phyloP scores from a whole-genome alignment of 2,329 filamentous ascomycete species.

The Aspergillus japonicus region DNA sequence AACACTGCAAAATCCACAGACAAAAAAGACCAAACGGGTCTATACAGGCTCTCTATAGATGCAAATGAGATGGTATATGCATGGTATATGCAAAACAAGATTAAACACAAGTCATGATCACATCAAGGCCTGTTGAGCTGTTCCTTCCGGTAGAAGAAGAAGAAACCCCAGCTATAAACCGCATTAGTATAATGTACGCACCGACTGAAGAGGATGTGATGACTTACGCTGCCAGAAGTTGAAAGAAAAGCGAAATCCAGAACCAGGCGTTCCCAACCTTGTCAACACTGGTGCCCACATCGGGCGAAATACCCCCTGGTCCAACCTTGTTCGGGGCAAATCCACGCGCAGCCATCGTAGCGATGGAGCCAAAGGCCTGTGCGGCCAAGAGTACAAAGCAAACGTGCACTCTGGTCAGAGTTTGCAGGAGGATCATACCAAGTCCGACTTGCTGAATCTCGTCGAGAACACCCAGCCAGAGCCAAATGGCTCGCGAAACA shows the following conservation, averaged over 20 bases:
- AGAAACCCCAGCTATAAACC: conserved; percentile 30
- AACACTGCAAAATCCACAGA: neutral
- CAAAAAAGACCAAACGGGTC: neutral
- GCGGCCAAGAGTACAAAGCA: conserved; percentile 3
- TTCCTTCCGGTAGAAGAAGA: conserved; percentile 44
- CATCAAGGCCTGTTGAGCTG: conserved; percentile 40
- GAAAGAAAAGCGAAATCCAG: conserved; percentile 7
- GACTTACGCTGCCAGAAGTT: conserved; percentile 2
- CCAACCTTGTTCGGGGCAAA: conserved; percentile 5
- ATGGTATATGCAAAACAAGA: neutral
- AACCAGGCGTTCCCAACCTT: conserved; percentile 5
- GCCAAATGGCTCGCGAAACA: neutral
- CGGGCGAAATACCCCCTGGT: neutral
- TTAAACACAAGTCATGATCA: neutral
- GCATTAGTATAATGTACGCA: neutral
- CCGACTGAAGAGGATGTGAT: conserved; percentile 43
- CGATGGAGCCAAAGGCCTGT: conserved; percentile 3
- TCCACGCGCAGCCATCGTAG: conserved; percentile 2
- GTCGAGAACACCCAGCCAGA: conserved; percentile 5
- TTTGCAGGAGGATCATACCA: conserved; percentile 7
- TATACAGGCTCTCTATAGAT: neutral
- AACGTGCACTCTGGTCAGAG: conserved; percentile 4
- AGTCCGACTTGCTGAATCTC: conserved; percentile 5
- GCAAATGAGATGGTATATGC: neutral
- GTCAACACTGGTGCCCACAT: conserved; percentile 2